These are phyloP conservation scores for Yamadazyma conglobata DNA, from an alignment of 1,139 yeast genomes.

Conservation along the genomic window DNA sequence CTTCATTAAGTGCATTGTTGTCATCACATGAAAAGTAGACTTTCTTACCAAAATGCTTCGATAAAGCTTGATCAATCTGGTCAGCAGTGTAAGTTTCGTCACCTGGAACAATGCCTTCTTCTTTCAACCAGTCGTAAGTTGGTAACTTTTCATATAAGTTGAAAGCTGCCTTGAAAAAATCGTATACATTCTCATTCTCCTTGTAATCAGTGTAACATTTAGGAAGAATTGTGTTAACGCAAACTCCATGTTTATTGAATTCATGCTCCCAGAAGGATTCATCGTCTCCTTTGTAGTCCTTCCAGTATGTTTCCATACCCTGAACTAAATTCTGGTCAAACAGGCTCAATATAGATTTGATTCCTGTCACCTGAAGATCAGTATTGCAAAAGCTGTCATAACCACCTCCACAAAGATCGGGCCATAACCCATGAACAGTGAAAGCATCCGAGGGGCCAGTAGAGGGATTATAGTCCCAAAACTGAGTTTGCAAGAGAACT, in stretches of 20 bases:
- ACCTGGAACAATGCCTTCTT: slow-evolving; percentile 69
- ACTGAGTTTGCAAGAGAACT: slow-evolving; percentile 77
- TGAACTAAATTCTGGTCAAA: slow-evolving; percentile 49
- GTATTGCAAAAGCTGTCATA: slow-evolving; percentile 63
- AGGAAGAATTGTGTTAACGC: slow-evolving; percentile 76
- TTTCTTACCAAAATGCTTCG: slow-evolving; percentile 51
- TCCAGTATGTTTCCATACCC: slow-evolving; percentile 67
- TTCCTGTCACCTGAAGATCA: slow-evolving; percentile 50
- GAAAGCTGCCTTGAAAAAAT: slow-evolving; percentile 68
- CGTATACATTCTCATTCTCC: slow-evolving; percentile 59
- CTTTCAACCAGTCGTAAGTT: slow-evolving; percentile 62
- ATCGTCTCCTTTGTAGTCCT: slow-evolving; percentile 69
- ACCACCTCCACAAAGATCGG: slow-evolving; percentile 43
- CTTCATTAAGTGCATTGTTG: slow-evolving; percentile 66
- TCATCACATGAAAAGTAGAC: slow-evolving; percentile 67
- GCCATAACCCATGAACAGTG: slow-evolving; percentile 59
- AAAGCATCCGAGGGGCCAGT: slow-evolving; percentile 62
- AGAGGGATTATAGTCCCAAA: slow-evolving; percentile 89
- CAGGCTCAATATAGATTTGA: slow-evolving; percentile 50
- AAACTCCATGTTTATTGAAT: slow-evolving; percentile 91
- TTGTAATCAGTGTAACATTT: slow-evolving; percentile 48
- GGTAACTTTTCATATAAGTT: slow-evolving; percentile 61
- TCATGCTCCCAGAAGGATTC: slow-evolving; percentile 86
- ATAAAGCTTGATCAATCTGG: slow-evolving; percentile 63
- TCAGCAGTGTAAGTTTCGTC: slow-evolving; percentile 56